These are phyloP conservation scores for Bullera alba DNA, from an alignment of 768 basidiomycete species.

Conservation along the genomic window DNA sequence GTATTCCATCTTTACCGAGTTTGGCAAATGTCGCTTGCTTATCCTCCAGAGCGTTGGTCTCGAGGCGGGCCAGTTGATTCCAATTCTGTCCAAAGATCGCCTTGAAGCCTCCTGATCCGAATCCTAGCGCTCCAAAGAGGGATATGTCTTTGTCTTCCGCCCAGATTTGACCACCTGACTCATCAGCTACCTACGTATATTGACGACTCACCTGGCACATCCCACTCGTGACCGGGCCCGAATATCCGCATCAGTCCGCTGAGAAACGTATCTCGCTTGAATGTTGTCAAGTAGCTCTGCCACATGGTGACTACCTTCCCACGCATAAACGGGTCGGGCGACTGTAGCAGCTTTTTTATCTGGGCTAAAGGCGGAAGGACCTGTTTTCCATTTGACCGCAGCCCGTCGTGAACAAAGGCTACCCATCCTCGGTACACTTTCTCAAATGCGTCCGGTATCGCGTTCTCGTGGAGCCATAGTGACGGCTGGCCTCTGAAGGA, in stretches of 20 bases:
- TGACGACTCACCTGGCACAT: background rate
- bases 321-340: background rate
- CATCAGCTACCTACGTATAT: background rate
- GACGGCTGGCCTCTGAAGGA: background rate
- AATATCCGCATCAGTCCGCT: background rate
- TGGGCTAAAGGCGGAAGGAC: background rate
- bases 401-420: background rate
- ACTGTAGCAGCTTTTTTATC: background rate
- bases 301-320: background rate
- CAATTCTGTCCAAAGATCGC: background rate
- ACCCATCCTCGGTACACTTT: background rate
- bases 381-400: background rate
- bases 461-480: background rate
- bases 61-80: background rate
- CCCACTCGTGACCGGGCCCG: background rate
- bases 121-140: background rate
- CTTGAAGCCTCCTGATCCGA: background rate
- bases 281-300: background rate
- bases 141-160: background rate
- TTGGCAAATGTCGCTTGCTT: background rate
- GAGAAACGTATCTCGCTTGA: background rate
- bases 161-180: background rate
- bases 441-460: background rate
- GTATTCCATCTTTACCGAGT: background rate
- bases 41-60: background rate